Conservation (phyloP, 2,329 filamentous ascomycete species). For the Aspergillus candidus region DNA sequence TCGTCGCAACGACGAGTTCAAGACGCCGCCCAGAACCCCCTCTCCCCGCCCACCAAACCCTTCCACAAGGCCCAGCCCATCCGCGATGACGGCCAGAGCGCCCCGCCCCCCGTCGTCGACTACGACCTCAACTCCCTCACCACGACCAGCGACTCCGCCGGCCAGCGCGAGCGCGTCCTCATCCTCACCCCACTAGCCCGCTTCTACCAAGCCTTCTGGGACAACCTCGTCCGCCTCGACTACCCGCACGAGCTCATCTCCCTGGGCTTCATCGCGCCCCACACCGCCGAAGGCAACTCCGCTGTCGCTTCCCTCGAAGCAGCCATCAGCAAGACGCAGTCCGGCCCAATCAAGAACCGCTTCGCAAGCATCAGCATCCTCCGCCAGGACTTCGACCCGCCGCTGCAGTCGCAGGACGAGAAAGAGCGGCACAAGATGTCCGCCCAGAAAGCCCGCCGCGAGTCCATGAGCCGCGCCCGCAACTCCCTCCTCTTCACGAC, state of each 20-base stretch:
- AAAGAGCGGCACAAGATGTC: constrained; percentile 83
- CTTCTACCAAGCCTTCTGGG: constrained; percentile 95
- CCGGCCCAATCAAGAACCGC: constrained; percentile 69
- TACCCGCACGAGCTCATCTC: constrained; percentile 96
- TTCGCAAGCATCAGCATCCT: constrained; percentile 94
- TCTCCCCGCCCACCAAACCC: constrained; percentile 68
- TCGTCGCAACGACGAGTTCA: constrained; percentile 47
- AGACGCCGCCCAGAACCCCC: constrained; percentile 59
- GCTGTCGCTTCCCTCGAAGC: constrained; percentile 78
- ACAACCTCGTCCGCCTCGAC: constrained; percentile 73
- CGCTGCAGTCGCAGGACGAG: constrained; percentile 74
- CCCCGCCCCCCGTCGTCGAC: constrained; percentile 78
- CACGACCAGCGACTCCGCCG: constrained; percentile 66
- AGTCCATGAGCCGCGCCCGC: constrained; percentile 86
- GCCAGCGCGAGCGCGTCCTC: constrained; percentile 77
- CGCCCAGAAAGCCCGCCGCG: constrained; percentile 79
- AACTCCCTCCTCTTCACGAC: constrained; percentile 96
- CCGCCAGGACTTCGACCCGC: constrained; percentile 87
- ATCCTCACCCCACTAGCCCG: constrained; percentile 88
- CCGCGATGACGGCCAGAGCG: constrained; percentile 42
- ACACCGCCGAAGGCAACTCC: constrained; percentile 83
- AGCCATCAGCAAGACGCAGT: constrained; percentile 79
- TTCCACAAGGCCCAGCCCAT: constrained; percentile 60
- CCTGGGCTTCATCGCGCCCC: constrained; percentile 91
- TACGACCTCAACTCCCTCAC: constrained; percentile 96